Percentiles rank a stretch among this genome's conserved stretches.
phyloP scores from a whole-genome alignment of 2,329 filamentous ascomycete genomes.

The Lojkania enalia region DNA sequence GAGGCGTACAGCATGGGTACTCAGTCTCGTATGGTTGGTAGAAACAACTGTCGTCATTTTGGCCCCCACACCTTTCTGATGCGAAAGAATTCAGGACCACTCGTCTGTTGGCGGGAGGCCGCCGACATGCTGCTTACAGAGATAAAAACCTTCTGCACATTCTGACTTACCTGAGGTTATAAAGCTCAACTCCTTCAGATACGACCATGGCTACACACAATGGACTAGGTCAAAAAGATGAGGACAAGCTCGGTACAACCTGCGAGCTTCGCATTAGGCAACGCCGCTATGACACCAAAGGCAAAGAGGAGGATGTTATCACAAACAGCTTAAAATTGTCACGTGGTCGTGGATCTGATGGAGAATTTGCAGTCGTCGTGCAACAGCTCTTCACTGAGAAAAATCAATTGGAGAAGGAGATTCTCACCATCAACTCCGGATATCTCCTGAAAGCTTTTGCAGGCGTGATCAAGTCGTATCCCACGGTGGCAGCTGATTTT shows the following conservation, averaged over 20 bases:
- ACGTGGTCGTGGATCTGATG: slow-evolving; percentile 8
- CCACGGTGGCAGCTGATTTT: slow-evolving; percentile 36
- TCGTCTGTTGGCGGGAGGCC: too few relatives aligned
- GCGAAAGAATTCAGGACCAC: too few relatives aligned
- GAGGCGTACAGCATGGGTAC: too few relatives aligned
- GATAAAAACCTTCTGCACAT: too few relatives aligned
- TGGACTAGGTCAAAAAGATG: too few relatives aligned
- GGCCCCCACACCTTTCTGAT: too few relatives aligned
- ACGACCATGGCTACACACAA: too few relatives aligned
- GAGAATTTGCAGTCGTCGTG: slow-evolving; percentile 23
- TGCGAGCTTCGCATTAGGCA: slow-evolving; percentile 12
- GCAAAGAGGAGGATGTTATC: slow-evolving; percentile 3
- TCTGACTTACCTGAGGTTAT: too few relatives aligned
- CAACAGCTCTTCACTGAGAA: slow-evolving; percentile 26
- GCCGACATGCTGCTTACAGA: too few relatives aligned
- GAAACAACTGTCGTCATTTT: too few relatives aligned
- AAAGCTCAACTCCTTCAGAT: too few relatives aligned
- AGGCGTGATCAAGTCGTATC: slow-evolving; percentile 56
- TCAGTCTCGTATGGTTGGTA: too few relatives aligned
- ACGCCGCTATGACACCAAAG: slow-evolving; percentile 7
- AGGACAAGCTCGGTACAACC: slow-evolving; percentile 5
- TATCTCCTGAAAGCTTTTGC: slow-evolving; percentile 52
- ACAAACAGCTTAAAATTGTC: background rate
- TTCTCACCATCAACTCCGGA: slow-evolving; percentile 28
- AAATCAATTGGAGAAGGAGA: slow-evolving; percentile 21